Percentiles rank a stretch among this genome's conserved stretches.
These are phyloP conservation scores for Irpex rosettiformis DNA, from an alignment of 1,284 basidiomycete genomes.

Conservation along the genomic window DNA sequence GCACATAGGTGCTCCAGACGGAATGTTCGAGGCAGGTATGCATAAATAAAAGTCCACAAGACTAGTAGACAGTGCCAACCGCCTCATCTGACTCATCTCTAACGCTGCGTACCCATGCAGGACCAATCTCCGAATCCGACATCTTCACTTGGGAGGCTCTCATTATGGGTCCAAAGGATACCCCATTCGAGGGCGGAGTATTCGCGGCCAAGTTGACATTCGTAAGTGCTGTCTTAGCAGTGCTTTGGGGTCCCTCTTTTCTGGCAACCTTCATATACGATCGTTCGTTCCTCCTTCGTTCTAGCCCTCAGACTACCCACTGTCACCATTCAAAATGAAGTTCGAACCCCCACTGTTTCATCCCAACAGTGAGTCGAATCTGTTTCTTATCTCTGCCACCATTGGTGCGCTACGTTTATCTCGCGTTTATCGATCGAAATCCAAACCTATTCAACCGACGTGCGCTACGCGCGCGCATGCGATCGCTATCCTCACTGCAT, in stretches of 20 bases:
- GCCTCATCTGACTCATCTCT: constrained; percentile 3
- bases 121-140: constrained; percentile 90
- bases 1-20: constrained; percentile 74
- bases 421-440: constrained; percentile 5
- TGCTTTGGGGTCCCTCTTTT: neutral
- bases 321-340: constrained; percentile 97
- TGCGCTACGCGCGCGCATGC: neutral
- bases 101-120: constrained; percentile 33
- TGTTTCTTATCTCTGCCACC: neutral
- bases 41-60: neutral
- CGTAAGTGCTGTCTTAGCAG: constrained; percentile 47
- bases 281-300: neutral
- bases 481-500: neutral
- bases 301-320: constrained; percentile 88
- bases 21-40: constrained; percentile 90
- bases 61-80: neutral
- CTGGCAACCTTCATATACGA: neutral
- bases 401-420: neutral
- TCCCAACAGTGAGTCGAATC: constrained; percentile 79
- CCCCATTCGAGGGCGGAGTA: constrained; percentile 97
- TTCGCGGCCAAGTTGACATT: constrained; percentile 93
- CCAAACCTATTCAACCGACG: neutral
- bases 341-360: constrained; percentile 97
- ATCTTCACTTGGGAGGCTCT: constrained; percentile 99
- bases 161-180: constrained; percentile 95